Percentiles rank a stretch among this genome's conserved stretches.
Evolutionary conservation across 805 yeast genomes (phyloP).

Genomic region (Torulaspora franciscae): DNA sequence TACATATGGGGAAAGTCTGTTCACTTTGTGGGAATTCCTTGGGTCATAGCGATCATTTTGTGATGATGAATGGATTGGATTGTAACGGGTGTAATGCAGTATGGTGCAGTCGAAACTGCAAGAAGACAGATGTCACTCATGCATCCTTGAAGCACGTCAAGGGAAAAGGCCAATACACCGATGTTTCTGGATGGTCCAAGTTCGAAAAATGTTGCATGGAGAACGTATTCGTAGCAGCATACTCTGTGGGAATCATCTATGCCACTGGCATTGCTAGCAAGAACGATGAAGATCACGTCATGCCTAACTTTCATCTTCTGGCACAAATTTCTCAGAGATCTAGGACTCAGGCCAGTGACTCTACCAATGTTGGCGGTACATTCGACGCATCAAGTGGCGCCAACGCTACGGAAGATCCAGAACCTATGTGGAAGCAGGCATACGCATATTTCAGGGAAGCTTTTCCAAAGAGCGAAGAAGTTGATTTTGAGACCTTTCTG

Average conservation of each 20-base stretch:
- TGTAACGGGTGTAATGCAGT: slow-evolving; percentile 60
- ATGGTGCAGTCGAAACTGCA: slow-evolving; percentile 69
- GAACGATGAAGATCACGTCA: slow-evolving; percentile 41
- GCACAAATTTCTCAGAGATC: slow-evolving; percentile 65
- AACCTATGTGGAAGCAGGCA: slow-evolving; percentile 53
- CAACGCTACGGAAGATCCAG: slow-evolving; percentile 38
- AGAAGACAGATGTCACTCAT: slow-evolving; percentile 51
- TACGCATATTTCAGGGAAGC: slow-evolving; percentile 45
- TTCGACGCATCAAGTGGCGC: slow-evolving; percentile 43
- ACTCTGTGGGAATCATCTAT: slow-evolving; percentile 54
- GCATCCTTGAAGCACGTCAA: slow-evolving; percentile 51
- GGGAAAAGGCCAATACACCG: slow-evolving; percentile 35
- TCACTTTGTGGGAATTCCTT: slow-evolving; percentile 62
- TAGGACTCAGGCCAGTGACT: slow-evolving; percentile 54
- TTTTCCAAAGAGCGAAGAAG: slow-evolving; percentile 38
- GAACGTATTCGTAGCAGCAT: slow-evolving; percentile 65
- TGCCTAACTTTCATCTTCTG: slow-evolving; percentile 52
- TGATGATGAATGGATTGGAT: slow-evolving; percentile 47
- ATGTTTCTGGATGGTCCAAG: slow-evolving; percentile 46
- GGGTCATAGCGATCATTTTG: slow-evolving; percentile 26
- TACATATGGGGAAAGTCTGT: slow-evolving; percentile 62
- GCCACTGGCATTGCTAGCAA: slow-evolving; percentile 37
- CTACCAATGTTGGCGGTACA: slow-evolving; percentile 41
- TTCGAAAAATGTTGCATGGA: slow-evolving; percentile 59
- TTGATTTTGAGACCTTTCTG: slow-evolving; percentile 52